Conservation (phyloP, 2,329 filamentous ascomycete species). For the Capronia americana region DNA sequence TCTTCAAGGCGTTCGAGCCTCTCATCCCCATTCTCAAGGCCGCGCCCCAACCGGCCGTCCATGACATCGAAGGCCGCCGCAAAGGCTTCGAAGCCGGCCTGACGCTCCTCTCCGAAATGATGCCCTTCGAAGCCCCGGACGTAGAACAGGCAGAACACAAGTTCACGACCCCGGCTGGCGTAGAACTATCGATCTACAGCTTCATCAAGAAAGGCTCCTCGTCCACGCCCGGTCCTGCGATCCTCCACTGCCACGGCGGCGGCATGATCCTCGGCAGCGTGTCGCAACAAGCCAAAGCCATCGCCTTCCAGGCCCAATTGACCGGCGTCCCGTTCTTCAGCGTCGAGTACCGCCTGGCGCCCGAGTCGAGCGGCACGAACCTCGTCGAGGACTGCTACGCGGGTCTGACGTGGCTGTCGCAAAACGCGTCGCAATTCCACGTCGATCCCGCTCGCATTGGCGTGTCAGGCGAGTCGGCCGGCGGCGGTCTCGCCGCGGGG, state of each 20-base stretch:
- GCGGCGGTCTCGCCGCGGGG: conserved; percentile 51
- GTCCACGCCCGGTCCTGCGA: conserved; percentile 37
- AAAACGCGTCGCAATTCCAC: conserved; percentile 48
- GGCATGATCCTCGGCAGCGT: conserved; percentile 40
- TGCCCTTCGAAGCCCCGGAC: conserved; percentile 5
- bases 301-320: conserved; percentile 32
- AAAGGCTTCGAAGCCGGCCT: conserved; percentile 3
- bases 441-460: conserved; percentile 51
- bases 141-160: conserved; percentile 18
- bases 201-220: conserved; percentile 13
- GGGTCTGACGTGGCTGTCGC: conserved; percentile 48
- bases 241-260: conserved; percentile 42
- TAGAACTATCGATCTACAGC: conserved; percentile 4
- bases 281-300: conserved; percentile 24
- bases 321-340: conserved; percentile 41
- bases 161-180: conserved; percentile 7
- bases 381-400: conserved; percentile 42
- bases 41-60: conserved; percentile 13
- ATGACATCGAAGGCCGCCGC: conserved; percentile 19
- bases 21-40: conserved; percentile 14
- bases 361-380: conserved; percentile 39
- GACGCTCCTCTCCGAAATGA: background rate
- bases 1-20: conserved; percentile 22
- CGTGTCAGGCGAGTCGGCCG: conserved; percentile 53
- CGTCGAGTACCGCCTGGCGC: conserved; percentile 42